These are phyloP conservation scores for Hymenoscyphus scutula DNA, from an alignment of 2,329 filamentous ascomycete species.

Conservation along the genomic window DNA sequence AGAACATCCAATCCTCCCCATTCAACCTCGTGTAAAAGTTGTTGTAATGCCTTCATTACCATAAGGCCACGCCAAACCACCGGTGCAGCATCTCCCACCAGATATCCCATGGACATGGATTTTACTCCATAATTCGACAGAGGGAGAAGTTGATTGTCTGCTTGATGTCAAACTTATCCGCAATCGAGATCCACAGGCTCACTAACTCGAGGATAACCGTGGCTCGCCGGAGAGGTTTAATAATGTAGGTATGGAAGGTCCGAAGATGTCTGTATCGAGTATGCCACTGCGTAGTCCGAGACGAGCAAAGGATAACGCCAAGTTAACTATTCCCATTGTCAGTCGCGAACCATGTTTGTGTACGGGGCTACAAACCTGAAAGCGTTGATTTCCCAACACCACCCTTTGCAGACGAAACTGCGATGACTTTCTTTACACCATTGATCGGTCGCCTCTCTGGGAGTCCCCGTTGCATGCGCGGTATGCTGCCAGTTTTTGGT, in stretches of 20 bases:
- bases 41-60: conserved; percentile 96
- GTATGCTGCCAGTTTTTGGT: conserved; percentile 71
- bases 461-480: conserved; percentile 75
- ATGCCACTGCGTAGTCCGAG: conserved; percentile 81
- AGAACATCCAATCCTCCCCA: conserved; percentile 89
- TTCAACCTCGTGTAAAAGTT: conserved; percentile 90
- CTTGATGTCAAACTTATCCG: conserved; percentile 26
- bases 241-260: conserved; percentile 88
- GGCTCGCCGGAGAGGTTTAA: conserved; percentile 80
- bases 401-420: conserved; percentile 95
- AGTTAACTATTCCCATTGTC: conserved; percentile 57
- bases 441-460: conserved; percentile 78
- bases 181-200: conserved; percentile 12
- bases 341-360: conserved; percentile 2
- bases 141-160: conserved; percentile 79
- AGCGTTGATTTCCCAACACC: conserved; percentile 98
- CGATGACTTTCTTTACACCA: conserved; percentile 86
- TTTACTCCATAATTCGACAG: conserved; percentile 93
- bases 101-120: conserved; percentile 98
- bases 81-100: conserved; percentile 74
- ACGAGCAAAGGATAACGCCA: conserved; percentile 82
- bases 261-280: conserved; percentile 94
- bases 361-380: conserved; percentile 55
- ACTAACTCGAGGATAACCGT: conserved; percentile 67
- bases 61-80: conserved; percentile 96